A percentile compares a stretch with the other conserved stretches of the same genome.
Evolutionary conservation across 495 filamentous ascomycete species (phyloP).

Genomic region (Lepraria neglecta): DNA sequence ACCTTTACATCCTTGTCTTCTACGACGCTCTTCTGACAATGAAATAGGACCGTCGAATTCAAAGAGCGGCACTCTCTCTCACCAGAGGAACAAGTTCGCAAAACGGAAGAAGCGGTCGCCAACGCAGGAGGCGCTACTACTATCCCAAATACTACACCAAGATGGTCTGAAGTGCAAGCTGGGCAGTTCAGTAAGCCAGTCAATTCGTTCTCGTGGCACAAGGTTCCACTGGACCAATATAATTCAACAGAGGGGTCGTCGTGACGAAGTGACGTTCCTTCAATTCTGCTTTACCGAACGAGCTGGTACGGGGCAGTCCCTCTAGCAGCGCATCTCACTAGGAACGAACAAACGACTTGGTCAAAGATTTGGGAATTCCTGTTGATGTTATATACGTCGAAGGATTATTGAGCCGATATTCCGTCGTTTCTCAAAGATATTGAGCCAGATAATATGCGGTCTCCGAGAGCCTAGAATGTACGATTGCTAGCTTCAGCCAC

Average conservation of each 20-base stretch:
- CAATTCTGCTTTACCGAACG: not conserved
- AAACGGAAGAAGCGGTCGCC: conserved; percentile 19
- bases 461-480: too few relatives aligned
- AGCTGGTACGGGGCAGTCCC: not conserved
- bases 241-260: conserved; percentile 11
- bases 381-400: too few relatives aligned
- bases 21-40: not conserved
- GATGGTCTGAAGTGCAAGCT: conserved; percentile 10
- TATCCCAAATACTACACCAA: conserved; percentile 16
- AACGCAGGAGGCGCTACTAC: conserved; percentile 22
- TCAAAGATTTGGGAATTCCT: too few relatives aligned
- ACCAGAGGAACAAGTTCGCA: conserved; percentile 16
- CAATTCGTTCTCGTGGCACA: not conserved
- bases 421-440: too few relatives aligned
- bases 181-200: conserved; percentile 17
- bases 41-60: conserved; percentile 1
- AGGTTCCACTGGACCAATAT: conserved; percentile 14
- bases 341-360: too few relatives aligned
- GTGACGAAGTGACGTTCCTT: not conserved
- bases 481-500: too few relatives aligned
- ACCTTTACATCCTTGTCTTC: not conserved
- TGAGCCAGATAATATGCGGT: too few relatives aligned
- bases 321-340: too few relatives aligned
- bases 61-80: conserved; percentile 7
- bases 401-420: too few relatives aligned